These are phyloP conservation scores for Camellia oleifera DNA, from an alignment of 179 eudicot species.

Conservation along the genomic window DNA sequence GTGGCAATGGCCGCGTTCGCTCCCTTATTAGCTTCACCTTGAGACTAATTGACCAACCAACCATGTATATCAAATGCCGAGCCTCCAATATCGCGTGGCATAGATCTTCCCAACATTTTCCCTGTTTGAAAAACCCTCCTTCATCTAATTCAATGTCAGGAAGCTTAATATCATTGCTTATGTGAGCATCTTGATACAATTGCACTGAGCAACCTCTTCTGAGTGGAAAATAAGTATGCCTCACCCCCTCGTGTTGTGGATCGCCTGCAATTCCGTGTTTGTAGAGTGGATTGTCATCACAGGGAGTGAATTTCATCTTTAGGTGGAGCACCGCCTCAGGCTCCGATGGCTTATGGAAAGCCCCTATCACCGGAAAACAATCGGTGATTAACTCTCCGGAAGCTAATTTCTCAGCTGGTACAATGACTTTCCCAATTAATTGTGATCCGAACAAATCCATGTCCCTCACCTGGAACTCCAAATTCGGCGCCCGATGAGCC, in stretches of 20 bases:
- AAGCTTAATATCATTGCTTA: conserved; percentile 35
- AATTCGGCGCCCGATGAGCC: conserved; percentile 60
- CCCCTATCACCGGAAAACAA: conserved; percentile 53
- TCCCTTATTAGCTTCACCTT: conserved; percentile 84
- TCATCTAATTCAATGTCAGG: conserved; percentile 65
- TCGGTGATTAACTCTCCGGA: conserved; percentile 51
- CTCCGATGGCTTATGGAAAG: conserved; percentile 54
- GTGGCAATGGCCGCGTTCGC: conserved; percentile 71
- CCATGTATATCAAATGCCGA: conserved; percentile 80
- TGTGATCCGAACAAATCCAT: conserved; percentile 85
- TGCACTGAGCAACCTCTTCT: conserved; percentile 55
- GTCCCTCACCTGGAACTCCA: conserved; percentile 80
- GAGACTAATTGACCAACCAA: conserved; percentile 87
- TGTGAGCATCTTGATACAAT: conserved; percentile 86
- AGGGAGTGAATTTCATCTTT: conserved; percentile 50
- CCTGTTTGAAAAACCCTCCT: conserved; percentile 36
- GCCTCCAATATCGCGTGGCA: conserved; percentile 87
- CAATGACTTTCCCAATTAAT: conserved; percentile 47
- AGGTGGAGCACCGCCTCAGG: conserved; percentile 44
- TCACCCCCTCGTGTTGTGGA: conserved; percentile 38
- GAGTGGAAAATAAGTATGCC: conserved; percentile 63
- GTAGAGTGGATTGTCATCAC: conserved; percentile 36
- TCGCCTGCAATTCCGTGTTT: conserved; percentile 30
- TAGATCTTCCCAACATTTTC: conserved; percentile 87
- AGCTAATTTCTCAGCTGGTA: conserved; percentile 47